Conservation (phyloP, 2,329 filamentous ascomycete genomes). For the Ophiostoma triangulosporum region DNA sequence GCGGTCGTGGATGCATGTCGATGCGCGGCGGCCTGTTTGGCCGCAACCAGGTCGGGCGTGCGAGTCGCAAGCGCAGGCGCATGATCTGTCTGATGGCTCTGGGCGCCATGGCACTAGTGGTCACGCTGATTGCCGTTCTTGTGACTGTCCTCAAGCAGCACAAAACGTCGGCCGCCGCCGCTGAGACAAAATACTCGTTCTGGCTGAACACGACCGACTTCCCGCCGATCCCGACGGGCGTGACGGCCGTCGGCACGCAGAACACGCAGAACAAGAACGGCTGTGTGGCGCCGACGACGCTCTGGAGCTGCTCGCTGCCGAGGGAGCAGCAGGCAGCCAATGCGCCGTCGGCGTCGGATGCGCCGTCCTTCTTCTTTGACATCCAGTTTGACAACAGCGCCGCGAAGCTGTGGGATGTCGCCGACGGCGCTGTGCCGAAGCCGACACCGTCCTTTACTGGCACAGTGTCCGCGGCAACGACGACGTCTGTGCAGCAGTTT, state of each 20-base stretch:
- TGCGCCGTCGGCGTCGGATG: conserved; percentile 47
- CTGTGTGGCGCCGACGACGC: conserved; percentile 57
- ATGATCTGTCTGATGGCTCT: conserved; percentile 40
- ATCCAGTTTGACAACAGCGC: conserved; percentile 59
- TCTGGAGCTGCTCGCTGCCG: conserved; percentile 80
- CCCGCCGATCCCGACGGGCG: conserved; percentile 73
- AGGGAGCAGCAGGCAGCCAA: conserved; percentile 59
- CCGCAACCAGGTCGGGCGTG: conserved; percentile 42
- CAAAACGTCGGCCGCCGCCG: conserved; percentile 21
- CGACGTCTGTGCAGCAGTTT: conserved; percentile 6
- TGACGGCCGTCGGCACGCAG: conserved; percentile 64
- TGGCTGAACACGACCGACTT: conserved; percentile 83
- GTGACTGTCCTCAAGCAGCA: conserved; percentile 19
- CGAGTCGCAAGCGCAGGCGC: conserved; percentile 49
- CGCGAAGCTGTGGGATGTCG: conserved; percentile 34
- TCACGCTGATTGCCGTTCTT: conserved; percentile 29
- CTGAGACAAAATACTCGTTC: conserved; percentile 24
- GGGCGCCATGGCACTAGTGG: conserved; percentile 35
- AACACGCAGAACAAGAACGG: conserved; percentile 48
- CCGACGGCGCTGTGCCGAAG: conserved; percentile 22
- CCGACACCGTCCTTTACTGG: background rate
- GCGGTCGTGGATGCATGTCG: conserved; percentile 49
- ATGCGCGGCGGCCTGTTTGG: conserved; percentile 49
- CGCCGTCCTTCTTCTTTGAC: conserved; percentile 69
- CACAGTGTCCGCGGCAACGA: background rate